Percentiles rank a stretch among this genome's conserved stretches.
These are phyloP conservation scores for Melocanna baccifera DNA, from an alignment of 176 grass and related monocot species.

Conservation along the genomic window DNA sequence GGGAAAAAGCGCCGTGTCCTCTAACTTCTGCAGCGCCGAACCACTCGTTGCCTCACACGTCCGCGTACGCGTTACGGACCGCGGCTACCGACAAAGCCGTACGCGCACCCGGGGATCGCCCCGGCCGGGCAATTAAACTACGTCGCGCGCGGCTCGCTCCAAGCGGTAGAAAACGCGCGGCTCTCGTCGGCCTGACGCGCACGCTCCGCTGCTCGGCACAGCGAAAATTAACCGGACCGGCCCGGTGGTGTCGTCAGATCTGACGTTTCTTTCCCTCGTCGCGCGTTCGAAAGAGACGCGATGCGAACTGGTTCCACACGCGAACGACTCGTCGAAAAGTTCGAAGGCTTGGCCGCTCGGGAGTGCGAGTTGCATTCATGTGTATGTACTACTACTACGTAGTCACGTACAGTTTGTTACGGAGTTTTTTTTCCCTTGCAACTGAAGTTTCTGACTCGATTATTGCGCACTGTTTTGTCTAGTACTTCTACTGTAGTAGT, in stretches of 20 bases:
- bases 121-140: too few relatives aligned
- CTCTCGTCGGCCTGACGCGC: background rate
- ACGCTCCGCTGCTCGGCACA: background rate
- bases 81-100: conserved; percentile 7
- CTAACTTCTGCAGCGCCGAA: background rate
- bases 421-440: background rate
- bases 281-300: too few relatives aligned
- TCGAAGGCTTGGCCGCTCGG: background rate
- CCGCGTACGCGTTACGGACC: background rate
- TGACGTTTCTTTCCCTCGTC: background rate
- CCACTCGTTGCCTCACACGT: background rate
- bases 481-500: background rate
- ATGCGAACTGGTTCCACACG: background rate
- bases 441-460: background rate
- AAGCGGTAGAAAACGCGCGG: background rate
- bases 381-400: background rate
- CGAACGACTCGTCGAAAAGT: background rate
- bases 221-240: background rate
- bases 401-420: background rate
- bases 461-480: background rate
- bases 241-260: background rate
- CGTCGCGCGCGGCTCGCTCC: background rate
- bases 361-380: background rate
- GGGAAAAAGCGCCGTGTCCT: background rate
- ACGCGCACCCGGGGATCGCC: background rate